Evolutionary conservation across 176 grass and related monocot genomes (phyloP).

Genomic region (Avena sativa): DNA sequence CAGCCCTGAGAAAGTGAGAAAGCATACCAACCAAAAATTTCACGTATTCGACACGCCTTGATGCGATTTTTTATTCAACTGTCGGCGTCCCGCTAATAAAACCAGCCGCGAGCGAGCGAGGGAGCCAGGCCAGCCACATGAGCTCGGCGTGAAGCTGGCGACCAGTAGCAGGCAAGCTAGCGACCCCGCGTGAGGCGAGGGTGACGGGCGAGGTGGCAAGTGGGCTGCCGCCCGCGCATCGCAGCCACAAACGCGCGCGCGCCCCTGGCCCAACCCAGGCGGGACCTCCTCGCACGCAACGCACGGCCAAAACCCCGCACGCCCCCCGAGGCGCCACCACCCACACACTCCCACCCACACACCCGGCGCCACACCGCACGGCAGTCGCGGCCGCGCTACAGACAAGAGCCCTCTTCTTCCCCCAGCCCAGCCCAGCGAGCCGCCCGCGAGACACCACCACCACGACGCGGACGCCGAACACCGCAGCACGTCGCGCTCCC

Average conservation of each 20-base stretch:
- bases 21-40: background rate
- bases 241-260: slow-evolving; percentile 47
- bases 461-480: background rate
- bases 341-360: slow-evolving; percentile 46
- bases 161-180: background rate
- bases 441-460: background rate
- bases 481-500: slow-evolving; percentile 5
- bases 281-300: background rate
- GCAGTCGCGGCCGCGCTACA: slow-evolving; percentile 37
- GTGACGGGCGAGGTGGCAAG: slow-evolving; percentile 9
- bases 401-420: background rate
- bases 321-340: slow-evolving; percentile 39
- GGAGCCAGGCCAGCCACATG: background rate
- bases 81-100: background rate
- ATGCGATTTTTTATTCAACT: background rate
- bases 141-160: background rate
- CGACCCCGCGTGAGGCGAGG: background rate
- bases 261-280: background rate
- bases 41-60: background rate
- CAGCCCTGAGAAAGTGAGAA: background rate
- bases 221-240: slow-evolving; percentile 39
- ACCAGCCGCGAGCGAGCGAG: background rate
- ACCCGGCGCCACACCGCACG: slow-evolving; percentile 23
- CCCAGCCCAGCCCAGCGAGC: background rate
- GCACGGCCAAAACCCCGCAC: slow-evolving; percentile 29